Base-by-base conservation (phyloP, 306 rosid genomes). In the Abrus pulchellus region DNA sequence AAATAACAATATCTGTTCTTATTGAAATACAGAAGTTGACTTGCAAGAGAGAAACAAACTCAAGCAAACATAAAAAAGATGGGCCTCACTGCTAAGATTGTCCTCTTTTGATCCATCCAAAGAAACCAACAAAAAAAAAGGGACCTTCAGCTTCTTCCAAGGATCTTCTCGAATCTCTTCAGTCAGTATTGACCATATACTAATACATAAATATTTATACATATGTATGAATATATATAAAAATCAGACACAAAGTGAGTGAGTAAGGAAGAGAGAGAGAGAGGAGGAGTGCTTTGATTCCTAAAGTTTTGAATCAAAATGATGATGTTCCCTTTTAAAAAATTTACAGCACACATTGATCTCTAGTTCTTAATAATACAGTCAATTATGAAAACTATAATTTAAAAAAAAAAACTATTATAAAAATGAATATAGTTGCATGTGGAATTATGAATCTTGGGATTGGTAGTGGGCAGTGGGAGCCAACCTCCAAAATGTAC, bases 381-480 rank as follows among this genome's bases (percentile, higher is more conserved):
- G 43, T 7, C 0, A 71, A n/a, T 71, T 5, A 47, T 68, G 29
- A 47, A 47, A 68, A 68, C 5, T 43, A 44, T 44, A 4, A 32
- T 10, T 11, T 1, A 54, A 4, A 54, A 66, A 9, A 29, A 1
- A 3, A 12, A 4, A 36, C 3, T 36, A 36, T 2, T 36, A 5
- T 2, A 44, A 29, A 68, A 68, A 54, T 29, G 29, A 50, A 36
- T 34, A 9, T 9, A 20, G 61, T 34, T 9, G n/a, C 38, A 48
- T 33, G 9, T 57, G 84, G 82, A 70, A 50, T 34, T 79, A 44
- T 29, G n/a, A 48, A 29, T 59, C 75, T 84, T 30, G 68, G 32
- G 57, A 80, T 82, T 54, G 79, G 87, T 81, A 66, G 81, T 47
- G 52, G 29, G 64, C 76, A 84, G 74, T 5, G 69, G 36, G 3